Evolutionary conservation across 805 yeast genomes (phyloP).

Genomic region (Deakozyma indianensis): DNA sequence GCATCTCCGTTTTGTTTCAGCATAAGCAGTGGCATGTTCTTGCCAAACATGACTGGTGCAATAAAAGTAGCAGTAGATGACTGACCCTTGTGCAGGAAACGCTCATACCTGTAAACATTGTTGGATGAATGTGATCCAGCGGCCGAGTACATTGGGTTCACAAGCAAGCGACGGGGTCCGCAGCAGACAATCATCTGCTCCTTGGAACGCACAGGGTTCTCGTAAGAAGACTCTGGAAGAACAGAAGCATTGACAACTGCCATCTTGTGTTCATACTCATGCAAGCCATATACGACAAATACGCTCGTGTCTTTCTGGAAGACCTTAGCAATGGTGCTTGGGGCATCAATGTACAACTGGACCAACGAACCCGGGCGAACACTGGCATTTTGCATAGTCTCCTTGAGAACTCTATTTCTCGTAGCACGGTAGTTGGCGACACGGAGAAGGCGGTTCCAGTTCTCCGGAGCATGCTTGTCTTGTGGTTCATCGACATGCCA

Average conservation of each 20-base stretch:
- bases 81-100: conserved; percentile 68
- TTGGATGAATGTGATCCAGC: conserved; percentile 56
- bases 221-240: conserved; percentile 81
- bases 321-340: conserved; percentile 38
- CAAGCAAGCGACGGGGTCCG: conserved; percentile 78
- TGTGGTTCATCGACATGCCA: conserved; percentile 75
- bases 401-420: conserved; percentile 51
- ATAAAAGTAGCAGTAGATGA: conserved; percentile 70
- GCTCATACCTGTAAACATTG: conserved; percentile 75
- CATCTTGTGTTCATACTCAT: conserved; percentile 75
- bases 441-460: conserved; percentile 63
- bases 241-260: conserved; percentile 73
- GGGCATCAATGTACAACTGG: conserved; percentile 36
- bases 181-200: conserved; percentile 75
- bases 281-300: conserved; percentile 55
- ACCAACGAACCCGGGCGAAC: conserved; percentile 53
- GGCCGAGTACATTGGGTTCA: conserved; percentile 73
- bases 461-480: conserved; percentile 61
- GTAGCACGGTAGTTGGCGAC: conserved; percentile 67
- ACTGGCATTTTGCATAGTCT: conserved; percentile 29
- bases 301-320: conserved; percentile 8
- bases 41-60: conserved; percentile 75
- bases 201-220: conserved; percentile 72
- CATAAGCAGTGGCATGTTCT: conserved; percentile 64
- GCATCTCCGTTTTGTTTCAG: conserved; percentile 33